phyloP scores from a whole-genome alignment of 176 grass and related monocot genomes.

The Typha latifolia region DNA sequence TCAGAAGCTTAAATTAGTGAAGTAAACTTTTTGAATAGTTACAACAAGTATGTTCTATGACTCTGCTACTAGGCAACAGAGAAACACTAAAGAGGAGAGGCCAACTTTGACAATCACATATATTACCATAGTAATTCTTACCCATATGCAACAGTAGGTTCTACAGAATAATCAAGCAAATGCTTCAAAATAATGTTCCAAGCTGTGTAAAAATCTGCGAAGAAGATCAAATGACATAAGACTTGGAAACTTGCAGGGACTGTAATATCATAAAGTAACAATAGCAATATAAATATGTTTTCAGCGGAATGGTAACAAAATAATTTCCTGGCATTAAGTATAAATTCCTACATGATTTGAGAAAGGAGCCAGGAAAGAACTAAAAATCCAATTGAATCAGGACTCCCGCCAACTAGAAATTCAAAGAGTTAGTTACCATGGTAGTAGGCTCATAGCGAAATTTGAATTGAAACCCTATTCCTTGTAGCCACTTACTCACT shows the following conservation, averaged over 20 bases:
- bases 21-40: no score
- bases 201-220: constrained; percentile 87
- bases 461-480: no score
- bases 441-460: no score
- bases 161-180: constrained; percentile 52
- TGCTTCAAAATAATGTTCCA: constrained; percentile 78
- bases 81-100: no score
- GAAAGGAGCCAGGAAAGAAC: no score
- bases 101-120: background rate
- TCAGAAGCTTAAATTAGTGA: no score
- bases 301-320: background rate
- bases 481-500: no score
- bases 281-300: background rate
- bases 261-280: background rate
- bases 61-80: no score
- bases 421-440: no score
- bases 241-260: background rate
- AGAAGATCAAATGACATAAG: constrained; percentile 22
- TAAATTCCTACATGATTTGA: background rate
- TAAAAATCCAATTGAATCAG: no score
- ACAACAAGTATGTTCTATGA: no score
- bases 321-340: background rate
- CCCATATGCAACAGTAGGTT: constrained; percentile 68
- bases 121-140: constrained; percentile 20
- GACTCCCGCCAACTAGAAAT: no score